These are phyloP conservation scores for Tricholoma matsutake DNA, from an alignment of 768 basidiomycete genomes.

Conservation along the genomic window DNA sequence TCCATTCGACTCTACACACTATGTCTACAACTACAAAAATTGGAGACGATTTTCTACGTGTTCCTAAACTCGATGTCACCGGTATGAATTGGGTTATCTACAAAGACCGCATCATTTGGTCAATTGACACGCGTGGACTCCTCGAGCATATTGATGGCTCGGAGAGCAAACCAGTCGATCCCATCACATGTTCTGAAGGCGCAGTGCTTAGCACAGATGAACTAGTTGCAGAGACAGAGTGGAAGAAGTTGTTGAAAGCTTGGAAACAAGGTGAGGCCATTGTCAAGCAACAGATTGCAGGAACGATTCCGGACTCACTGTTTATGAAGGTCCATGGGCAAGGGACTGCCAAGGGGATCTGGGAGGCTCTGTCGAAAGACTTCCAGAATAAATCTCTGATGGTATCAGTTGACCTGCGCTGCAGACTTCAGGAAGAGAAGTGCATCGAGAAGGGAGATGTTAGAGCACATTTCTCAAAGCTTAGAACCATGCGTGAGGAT, in stretches of 20 bases:
- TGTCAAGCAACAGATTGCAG: constrained; percentile 30
- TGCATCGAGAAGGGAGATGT: constrained; percentile 25
- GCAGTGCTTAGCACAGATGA: no score
- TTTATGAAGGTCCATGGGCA: constrained; percentile 27
- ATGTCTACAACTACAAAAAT: no score
- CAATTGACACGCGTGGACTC: no score
- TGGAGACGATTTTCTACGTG: no score
- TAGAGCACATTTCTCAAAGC: constrained; percentile 16
- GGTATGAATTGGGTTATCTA: no score
- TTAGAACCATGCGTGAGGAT: constrained; percentile 27
- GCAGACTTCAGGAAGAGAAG: constrained; percentile 21
- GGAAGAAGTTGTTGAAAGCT: neutral
- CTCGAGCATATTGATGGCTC: no score
- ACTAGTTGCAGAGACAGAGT: no score
- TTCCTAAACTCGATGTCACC: no score
- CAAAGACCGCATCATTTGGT: no score
- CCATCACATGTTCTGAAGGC: no score
- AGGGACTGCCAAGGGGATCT: constrained; percentile 22
- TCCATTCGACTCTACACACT: no score
- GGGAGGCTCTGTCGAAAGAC: constrained; percentile 22
- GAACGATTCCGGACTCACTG: constrained; percentile 30
- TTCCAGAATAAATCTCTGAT: constrained; percentile 19
- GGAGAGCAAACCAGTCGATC: no score
- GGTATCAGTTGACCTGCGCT: constrained; percentile 26
- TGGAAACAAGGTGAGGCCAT: constrained; percentile 19